Conservation (phyloP, 164 flowering plant genomes). For the Vitis labrusca region DNA sequence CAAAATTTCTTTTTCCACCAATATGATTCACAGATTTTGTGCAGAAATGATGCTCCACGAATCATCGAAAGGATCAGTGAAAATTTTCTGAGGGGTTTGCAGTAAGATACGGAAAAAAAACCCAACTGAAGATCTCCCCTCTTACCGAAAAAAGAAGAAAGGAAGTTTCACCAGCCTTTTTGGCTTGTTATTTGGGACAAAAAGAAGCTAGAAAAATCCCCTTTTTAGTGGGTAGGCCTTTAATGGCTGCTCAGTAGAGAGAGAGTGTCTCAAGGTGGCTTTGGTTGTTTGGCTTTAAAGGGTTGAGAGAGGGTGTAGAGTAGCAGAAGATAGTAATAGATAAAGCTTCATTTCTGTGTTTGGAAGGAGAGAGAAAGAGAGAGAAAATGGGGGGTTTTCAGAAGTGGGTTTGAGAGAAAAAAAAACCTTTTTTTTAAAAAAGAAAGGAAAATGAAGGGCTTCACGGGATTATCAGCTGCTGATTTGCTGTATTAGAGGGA, state of each 20-base stretch:
- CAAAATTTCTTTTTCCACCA: no score
- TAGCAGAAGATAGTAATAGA: not conserved
- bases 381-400: not conserved
- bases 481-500: not conserved
- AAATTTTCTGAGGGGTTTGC: not conserved
- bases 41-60: slow-evolving; percentile 10
- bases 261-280: not conserved
- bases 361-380: not conserved
- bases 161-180: slow-evolving; percentile 21
- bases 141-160: slow-evolving; percentile 11
- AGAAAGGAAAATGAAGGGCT: not conserved
- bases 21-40: not conserved
- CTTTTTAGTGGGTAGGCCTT: slow-evolving; percentile 12
- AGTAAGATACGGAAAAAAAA: slow-evolving; percentile 13
- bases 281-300: not conserved
- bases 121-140: slow-evolving; percentile 20
- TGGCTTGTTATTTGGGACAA: slow-evolving; percentile 9
- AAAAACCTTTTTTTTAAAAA: not conserved
- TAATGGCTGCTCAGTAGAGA: slow-evolving; percentile 1
- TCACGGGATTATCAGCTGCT: not conserved
- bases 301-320: not conserved
- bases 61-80: not conserved
- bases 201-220: slow-evolving; percentile 9
- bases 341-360: not conserved
- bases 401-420: slow-evolving; percentile 3